phyloP scores from a whole-genome alignment of 2,329 filamentous ascomycete species.

The Apiospora aurea region DNA sequence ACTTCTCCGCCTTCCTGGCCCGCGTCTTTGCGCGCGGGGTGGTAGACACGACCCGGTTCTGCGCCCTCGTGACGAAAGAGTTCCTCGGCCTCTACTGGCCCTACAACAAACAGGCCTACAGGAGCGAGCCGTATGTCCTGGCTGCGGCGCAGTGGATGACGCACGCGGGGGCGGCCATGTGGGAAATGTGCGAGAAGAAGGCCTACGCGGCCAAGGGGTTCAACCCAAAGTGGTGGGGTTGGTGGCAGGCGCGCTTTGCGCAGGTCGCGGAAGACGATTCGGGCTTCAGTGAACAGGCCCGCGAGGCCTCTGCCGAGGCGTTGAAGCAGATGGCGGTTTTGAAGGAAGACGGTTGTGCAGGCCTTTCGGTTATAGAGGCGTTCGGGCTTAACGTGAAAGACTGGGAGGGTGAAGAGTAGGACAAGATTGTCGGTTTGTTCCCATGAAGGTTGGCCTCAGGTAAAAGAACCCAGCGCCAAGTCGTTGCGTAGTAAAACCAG shows the following conservation, averaged over 20 bases:
- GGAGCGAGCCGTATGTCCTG: background rate
- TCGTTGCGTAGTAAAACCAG: background rate
- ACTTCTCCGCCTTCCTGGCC: constrained; percentile 9
- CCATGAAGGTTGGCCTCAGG: background rate
- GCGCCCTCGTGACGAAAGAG: background rate
- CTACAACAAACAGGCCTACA: constrained; percentile 1
- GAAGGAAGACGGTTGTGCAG: background rate
- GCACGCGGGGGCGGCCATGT: background rate
- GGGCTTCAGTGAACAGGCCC: background rate
- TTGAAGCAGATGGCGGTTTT: background rate
- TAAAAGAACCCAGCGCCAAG: background rate
- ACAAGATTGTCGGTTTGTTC: background rate
- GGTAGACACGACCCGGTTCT: constrained; percentile 1
- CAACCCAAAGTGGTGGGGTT: background rate
- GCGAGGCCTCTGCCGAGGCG: background rate
- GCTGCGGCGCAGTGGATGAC: constrained; percentile 2
- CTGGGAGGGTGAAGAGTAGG: background rate
- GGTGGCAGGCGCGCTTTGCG: constrained; percentile 6
- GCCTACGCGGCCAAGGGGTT: constrained; percentile 5
- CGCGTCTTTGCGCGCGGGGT: constrained; percentile 1
- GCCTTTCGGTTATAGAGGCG: background rate
- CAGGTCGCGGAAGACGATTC: background rate
- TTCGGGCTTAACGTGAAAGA: background rate
- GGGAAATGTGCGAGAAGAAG: constrained; percentile 19
- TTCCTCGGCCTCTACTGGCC: constrained; percentile 11